Evolutionary conservation across 345 rosid species (phyloP).

Genomic region (Corymbia maculata): DNA sequence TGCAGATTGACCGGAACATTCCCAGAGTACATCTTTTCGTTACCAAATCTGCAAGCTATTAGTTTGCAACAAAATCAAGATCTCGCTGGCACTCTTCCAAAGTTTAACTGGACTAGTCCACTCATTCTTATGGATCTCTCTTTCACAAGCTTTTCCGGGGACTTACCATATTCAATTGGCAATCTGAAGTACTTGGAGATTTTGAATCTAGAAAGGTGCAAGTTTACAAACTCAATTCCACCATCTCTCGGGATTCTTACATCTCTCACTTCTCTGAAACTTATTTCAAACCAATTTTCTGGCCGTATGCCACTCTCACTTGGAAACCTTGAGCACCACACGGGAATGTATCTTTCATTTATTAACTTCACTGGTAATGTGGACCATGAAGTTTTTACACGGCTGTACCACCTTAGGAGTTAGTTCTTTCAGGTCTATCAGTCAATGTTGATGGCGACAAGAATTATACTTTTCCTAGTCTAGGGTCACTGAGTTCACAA

Average conservation of each 20-base stretch:
- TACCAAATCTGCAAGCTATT: background rate
- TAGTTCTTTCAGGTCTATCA: background rate
- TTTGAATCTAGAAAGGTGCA: background rate
- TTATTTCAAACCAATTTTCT: background rate
- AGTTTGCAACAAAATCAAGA: background rate
- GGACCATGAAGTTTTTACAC: background rate
- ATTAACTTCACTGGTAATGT: background rate
- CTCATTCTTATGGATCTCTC: background rate
- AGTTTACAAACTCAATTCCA: background rate
- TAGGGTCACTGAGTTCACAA: background rate
- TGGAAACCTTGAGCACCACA: background rate
- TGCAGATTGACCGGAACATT: background rate
- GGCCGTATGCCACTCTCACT: background rate
- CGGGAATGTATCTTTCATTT: background rate
- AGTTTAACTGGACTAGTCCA: background rate
- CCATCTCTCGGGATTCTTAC: background rate
- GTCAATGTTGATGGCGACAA: background rate
- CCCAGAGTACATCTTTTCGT: background rate
- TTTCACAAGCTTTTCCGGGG: background rate
- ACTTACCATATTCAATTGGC: background rate
- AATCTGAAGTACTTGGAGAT: background rate
- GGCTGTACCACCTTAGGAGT: background rate
- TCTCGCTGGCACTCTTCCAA: background rate
- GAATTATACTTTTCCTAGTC: background rate
- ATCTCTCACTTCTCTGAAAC: background rate